Base-by-base conservation (phyloP, 331 rosid species). In the Rhamnella rubrinervis region DNA sequence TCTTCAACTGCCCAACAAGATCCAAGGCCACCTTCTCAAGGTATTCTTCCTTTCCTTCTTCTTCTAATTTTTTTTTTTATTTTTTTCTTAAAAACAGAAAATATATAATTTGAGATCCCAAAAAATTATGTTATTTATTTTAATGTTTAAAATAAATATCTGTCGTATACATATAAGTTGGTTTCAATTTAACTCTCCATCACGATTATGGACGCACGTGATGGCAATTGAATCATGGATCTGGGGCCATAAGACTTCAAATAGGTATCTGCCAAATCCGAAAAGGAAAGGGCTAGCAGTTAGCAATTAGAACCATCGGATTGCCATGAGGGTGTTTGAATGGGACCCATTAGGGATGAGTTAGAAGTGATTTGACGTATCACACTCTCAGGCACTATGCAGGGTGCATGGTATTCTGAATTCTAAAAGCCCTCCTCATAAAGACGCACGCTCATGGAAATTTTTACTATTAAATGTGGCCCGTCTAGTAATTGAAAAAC, bases 11-110 rank as follows among this genome's bases (percentile, higher is more conserved):
- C 85, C 67, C 95, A 87, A 62, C 96, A 85, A 80, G 98, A 87
- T 87, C 92, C 98, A 75, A 87, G 83, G 56, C 89, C 95, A 81
- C 50, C 92, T 55, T 71, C 88, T 73, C 97, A 91, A 93, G 98
- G 98, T 93, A 84, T 47, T 60, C 67, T 71, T 77, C 65, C 65
- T 56, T 56, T 39, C 47, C 9, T 37, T 57, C 59, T 41, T 14
- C 55, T 68, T 46, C 2, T 2, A 20, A 4, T 19, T 17, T 39
- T 23, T 12, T 55, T 49, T 49, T 60, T 23, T 12, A 63, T 49
- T 49, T 60, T 61, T 47, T 1, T 5, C 3, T 58, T 56, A 41
- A 7, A 2, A 41, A 25, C 57, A 44, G 14, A 44, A 44, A 44
- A 44, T 2, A 44, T 9, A 44, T 44, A 71, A 35, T 26, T 35